phyloP scores from a whole-genome alignment of 768 basidiomycete genomes.

The Candolleomyces eurysporus region DNA sequence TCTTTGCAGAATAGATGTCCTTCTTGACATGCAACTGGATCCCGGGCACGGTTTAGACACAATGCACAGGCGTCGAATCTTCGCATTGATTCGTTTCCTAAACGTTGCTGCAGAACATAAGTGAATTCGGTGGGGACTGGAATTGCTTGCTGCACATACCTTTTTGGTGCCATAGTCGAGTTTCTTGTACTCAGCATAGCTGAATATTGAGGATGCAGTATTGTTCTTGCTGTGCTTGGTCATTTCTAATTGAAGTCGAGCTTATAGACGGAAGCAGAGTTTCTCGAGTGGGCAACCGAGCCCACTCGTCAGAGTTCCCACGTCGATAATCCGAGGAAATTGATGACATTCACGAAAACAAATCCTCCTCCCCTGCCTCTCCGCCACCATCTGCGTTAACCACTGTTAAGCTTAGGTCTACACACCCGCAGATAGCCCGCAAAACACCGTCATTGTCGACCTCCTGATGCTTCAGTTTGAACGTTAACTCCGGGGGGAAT shows the following conservation, averaged over 20 bases:
- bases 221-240: constrained; percentile 92
- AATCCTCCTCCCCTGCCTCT: not conserved
- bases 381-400: not conserved
- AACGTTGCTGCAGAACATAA: constrained; percentile 51
- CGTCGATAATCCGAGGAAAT: constrained; percentile 7
- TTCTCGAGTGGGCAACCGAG: not conserved
- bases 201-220: constrained; percentile 86
- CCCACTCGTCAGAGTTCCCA: constrained; percentile 1
- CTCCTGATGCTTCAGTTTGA: too few relatives aligned
- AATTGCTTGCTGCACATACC: constrained; percentile 32
- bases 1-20: constrained; percentile 97
- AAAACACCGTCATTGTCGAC: too few relatives aligned
- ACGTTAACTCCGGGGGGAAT: too few relatives aligned
- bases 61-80: constrained; percentile 89
- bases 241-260: constrained; percentile 37
- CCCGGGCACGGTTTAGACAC: constrained; percentile 79
- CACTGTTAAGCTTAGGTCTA: too few relatives aligned
- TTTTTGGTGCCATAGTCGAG: constrained; percentile 82
- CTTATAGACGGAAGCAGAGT: not conserved
- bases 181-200: constrained; percentile 86
- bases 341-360: not conserved
- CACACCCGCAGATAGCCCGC: too few relatives aligned
- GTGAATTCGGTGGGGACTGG: not conserved
- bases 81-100: constrained; percentile 92
- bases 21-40: constrained; percentile 78